These are phyloP conservation scores for Glycine tomentella DNA, from an alignment of 306 rosid species.

Conservation along the genomic window DNA sequence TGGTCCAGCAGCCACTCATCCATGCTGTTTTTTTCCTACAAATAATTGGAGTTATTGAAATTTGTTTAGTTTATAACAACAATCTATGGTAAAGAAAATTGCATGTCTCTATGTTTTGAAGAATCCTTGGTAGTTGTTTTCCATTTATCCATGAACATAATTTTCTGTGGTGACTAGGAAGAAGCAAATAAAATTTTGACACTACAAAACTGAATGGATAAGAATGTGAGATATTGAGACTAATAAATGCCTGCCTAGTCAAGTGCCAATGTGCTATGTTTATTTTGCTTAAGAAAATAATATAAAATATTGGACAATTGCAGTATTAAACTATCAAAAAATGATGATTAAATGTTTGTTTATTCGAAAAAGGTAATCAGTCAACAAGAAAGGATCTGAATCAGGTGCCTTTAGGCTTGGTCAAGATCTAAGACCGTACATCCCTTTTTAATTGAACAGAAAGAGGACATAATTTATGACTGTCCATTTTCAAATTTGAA, in stretches of 20 bases:
- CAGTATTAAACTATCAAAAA: constrained; percentile 23
- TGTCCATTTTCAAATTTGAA: not conserved
- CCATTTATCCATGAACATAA: not conserved
- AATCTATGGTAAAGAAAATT: not conserved
- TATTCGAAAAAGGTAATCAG: constrained; percentile 17
- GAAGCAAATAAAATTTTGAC: not conserved
- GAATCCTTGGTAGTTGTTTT: not conserved
- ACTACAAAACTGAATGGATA: no score
- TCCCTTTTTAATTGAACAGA: not conserved
- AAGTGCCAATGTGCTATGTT: not conserved
- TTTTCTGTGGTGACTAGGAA: constrained; percentile 1
- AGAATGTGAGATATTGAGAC: no score
- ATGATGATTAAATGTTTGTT: constrained; percentile 22
- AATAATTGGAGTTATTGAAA: not conserved
- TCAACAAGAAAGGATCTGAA: constrained; percentile 4
- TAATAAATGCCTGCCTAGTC: no score
- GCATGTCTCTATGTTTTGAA: not conserved
- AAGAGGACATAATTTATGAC: not conserved
- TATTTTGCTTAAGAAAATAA: not conserved
- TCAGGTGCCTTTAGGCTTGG: constrained; percentile 13
- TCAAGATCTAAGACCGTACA: constrained; percentile 31
- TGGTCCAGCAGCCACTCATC: not conserved
- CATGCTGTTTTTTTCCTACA: not conserved
- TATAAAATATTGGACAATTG: constrained; percentile 3
- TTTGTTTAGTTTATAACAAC: not conserved